phyloP scores from a whole-genome alignment of 345 rosid species.

The Theobroma cacao region DNA sequence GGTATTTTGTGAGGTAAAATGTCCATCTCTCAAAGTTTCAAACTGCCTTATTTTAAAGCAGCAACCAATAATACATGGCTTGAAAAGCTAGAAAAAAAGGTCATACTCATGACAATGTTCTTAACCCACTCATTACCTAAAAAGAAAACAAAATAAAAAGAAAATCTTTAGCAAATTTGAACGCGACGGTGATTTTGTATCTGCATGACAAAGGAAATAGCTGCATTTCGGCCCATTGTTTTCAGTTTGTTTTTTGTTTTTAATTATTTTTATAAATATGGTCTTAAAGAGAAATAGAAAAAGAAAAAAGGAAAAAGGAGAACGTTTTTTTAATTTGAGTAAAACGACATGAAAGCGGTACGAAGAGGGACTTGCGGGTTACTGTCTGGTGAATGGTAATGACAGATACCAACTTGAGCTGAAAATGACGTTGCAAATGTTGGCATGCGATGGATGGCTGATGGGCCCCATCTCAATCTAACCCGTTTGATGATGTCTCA shows the following conservation, averaged over 20 bases:
- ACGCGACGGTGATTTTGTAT: neutral
- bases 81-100: neutral
- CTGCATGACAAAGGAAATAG: slow-evolving; percentile 2
- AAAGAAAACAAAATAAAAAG: neutral
- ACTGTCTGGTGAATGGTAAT: slow-evolving; percentile 32
- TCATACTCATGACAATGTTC: slow-evolving; percentile 3
- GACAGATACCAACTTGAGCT: neutral
- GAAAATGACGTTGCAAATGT: neutral
- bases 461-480: neutral
- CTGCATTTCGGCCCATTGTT: neutral
- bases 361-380: slow-evolving; percentile 5
- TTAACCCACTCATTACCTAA: neutral
- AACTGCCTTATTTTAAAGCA: neutral
- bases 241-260: neutral
- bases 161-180: neutral
- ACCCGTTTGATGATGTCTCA: neutral
- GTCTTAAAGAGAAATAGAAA: neutral
- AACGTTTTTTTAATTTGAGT: slow-evolving; percentile 11
- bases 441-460: neutral
- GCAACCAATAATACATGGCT: neutral
- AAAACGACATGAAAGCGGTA: slow-evolving; percentile 25
- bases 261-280: neutral
- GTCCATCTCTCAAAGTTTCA: neutral
- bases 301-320: neutral
- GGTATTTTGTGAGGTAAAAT: neutral